These are phyloP conservation scores for Microthyrium microscopicum DNA, from an alignment of 2,329 filamentous ascomycete genomes.

Conservation along the genomic window DNA sequence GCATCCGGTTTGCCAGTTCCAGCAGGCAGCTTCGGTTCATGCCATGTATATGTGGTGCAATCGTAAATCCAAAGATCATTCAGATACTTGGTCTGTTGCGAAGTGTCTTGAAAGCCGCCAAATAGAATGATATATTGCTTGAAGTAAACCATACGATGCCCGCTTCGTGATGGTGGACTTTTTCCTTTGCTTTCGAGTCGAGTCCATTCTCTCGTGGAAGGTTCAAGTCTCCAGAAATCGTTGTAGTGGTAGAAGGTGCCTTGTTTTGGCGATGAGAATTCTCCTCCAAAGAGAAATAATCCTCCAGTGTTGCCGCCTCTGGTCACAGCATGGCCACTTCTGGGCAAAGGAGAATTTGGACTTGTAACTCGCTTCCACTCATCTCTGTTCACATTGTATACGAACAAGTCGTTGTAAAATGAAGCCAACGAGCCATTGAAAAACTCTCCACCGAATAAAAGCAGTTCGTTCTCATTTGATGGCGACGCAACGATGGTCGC, in stretches of 20 bases:
- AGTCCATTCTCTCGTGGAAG: constrained; percentile 72
- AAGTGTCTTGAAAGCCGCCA: constrained; percentile 94
- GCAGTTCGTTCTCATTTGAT: constrained; percentile 68
- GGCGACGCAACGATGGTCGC: constrained; percentile 74
- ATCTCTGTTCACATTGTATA: constrained; percentile 64
- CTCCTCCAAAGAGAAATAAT: constrained; percentile 86
- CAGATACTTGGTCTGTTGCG: constrained; percentile 84
- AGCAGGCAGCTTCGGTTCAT: constrained; percentile 55
- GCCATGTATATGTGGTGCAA: constrained; percentile 72
- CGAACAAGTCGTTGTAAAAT: constrained; percentile 50
- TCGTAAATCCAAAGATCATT: constrained; percentile 94
- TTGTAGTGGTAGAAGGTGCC: constrained; percentile 99
- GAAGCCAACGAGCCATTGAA: constrained; percentile 77
- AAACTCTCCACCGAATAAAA: constrained; percentile 89
- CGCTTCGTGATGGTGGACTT: constrained; percentile 68
- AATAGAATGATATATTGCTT: constrained; percentile 95
- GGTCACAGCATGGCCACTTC: constrained; percentile 90
- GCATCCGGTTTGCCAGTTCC: constrained; percentile 79
- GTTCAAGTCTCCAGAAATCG: constrained; percentile 90
- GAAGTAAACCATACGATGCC: constrained; percentile 90
- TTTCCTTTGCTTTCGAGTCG: constrained; percentile 70
- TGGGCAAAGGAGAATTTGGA: constrained; percentile 77
- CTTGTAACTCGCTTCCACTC: constrained; percentile 84
- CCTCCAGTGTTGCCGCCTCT: constrained; percentile 70
- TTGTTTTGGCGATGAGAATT: constrained; percentile 93